Evolutionary conservation across 2,329 filamentous ascomycete genomes (phyloP).

Genomic region (Botrytis sinoallii): DNA sequence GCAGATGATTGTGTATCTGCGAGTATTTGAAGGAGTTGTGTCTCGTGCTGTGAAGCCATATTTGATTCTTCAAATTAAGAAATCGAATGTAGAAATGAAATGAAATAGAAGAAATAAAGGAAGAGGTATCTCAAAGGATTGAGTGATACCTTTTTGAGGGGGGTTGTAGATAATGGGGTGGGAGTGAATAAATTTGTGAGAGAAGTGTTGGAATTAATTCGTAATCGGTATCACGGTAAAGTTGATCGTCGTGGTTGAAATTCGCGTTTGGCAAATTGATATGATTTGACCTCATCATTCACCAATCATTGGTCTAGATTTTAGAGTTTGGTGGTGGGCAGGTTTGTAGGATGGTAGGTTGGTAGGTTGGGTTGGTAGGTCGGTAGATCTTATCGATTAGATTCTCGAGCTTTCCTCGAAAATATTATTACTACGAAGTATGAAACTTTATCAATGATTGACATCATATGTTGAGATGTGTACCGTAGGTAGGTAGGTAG

Average conservation of each 20-base stretch:
- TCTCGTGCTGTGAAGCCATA: slow-evolving; percentile 66
- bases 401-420: neutral
- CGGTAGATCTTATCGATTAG: neutral
- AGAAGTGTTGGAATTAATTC: neutral
- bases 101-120: neutral
- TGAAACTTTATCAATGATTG: neutral
- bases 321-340: neutral
- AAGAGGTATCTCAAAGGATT: neutral
- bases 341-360: neutral
- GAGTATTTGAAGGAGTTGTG: slow-evolving; percentile 85
- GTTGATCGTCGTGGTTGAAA: neutral
- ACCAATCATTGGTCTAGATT: neutral
- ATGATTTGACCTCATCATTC: neutral
- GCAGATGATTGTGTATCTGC: slow-evolving; percentile 78
- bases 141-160: neutral
- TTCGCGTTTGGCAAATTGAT: neutral
- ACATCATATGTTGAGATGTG: neutral
- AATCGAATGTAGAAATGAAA: neutral
- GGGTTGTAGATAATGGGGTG: neutral
- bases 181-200: neutral
- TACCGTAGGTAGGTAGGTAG: too few species aligned
- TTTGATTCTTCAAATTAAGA: neutral
- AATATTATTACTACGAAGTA: too few species aligned
- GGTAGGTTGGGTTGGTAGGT: neutral
- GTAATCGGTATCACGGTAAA: neutral